These are phyloP conservation scores for Trichoderma reesei DNA, from an alignment of 495 filamentous ascomycete species.

Conservation along the genomic window DNA sequence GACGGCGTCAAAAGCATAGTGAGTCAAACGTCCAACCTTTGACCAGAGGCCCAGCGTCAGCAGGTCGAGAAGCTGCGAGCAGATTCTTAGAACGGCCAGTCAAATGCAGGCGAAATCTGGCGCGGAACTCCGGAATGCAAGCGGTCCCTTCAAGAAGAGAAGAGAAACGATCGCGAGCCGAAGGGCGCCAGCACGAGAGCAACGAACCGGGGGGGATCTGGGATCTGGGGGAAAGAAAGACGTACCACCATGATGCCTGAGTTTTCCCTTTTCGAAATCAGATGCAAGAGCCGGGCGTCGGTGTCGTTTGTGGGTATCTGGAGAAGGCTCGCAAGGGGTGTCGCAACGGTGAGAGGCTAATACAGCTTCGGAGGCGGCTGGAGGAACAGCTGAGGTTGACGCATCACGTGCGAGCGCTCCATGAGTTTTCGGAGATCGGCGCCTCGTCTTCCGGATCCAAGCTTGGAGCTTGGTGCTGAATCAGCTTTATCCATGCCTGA, in stretches of 20 bases:
- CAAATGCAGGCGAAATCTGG: background rate
- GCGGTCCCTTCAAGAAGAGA: background rate
- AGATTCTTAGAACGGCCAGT: constrained; percentile 20
- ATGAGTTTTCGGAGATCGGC: background rate
- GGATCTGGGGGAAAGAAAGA: constrained; percentile 13
- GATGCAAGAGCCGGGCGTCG: background rate
- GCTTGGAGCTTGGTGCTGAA: background rate
- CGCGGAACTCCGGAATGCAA: background rate
- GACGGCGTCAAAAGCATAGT: constrained; percentile 95
- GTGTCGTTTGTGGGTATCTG: background rate
- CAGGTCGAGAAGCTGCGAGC: constrained; percentile 47
- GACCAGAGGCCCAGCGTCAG: constrained; percentile 50
- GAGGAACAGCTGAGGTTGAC: constrained; percentile 1
- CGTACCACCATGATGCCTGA: constrained; percentile 21
- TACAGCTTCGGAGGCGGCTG: constrained; percentile 3
- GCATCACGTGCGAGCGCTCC: constrained; percentile 1
- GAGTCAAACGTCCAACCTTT: constrained; percentile 84
- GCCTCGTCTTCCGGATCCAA: background rate
- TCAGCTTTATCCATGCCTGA: background rate
- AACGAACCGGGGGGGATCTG: background rate
- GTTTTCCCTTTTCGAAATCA: background rate
- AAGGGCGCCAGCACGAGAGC: background rate
- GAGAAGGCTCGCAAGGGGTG: background rate
- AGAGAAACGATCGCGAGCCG: background rate
- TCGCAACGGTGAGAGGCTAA: constrained; percentile 7